Percentiles rank a stretch among this genome's conserved stretches.
Conservation (phyloP, 164 flowering plant genomes). For the Santalum album region DNA sequence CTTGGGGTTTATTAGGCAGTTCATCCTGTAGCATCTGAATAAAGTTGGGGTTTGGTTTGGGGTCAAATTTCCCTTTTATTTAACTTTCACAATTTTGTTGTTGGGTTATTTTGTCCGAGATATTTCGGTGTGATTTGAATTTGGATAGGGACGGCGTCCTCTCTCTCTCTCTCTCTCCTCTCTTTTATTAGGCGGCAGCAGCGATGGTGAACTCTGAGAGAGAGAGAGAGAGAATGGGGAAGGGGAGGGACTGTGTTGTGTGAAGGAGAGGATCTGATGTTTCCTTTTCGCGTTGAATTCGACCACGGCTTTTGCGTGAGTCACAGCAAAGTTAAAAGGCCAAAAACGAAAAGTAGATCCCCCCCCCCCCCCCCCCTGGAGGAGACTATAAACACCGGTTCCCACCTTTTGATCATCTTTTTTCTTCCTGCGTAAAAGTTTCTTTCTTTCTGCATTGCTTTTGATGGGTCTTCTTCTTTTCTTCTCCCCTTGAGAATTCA, state of each 20-base stretch:
- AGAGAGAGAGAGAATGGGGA: conserved; percentile 5
- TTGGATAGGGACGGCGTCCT: not conserved
- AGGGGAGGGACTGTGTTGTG: conserved; percentile 14
- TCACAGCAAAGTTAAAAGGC: not conserved
- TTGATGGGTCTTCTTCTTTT: conserved; percentile 4
- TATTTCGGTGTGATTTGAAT: conserved; percentile 1
- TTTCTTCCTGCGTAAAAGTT: not conserved
- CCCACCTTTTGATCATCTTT: not conserved
- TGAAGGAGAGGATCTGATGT: conserved; percentile 27
- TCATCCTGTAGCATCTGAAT: conserved; percentile 2
- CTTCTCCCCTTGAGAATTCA: conserved; percentile 3
- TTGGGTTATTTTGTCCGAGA: not conserved
- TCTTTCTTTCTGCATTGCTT: conserved; percentile 3
- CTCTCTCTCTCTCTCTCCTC: not conserved
- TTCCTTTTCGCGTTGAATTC: conserved; percentile 40
- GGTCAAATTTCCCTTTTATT: too few relatives aligned
- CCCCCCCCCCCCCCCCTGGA: not conserved
- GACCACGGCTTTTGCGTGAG: conserved; percentile 12
- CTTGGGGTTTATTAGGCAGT: too few relatives aligned
- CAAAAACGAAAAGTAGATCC: not conserved
- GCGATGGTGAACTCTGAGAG: not conserved
- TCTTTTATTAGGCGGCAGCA: conserved; percentile 1
- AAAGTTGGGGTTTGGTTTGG: not conserved
- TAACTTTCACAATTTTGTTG: not conserved
- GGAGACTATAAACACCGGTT: not conserved